Conservation (phyloP, 2,329 filamentous ascomycete species). For the Proliferodiscus dingleyae region DNA sequence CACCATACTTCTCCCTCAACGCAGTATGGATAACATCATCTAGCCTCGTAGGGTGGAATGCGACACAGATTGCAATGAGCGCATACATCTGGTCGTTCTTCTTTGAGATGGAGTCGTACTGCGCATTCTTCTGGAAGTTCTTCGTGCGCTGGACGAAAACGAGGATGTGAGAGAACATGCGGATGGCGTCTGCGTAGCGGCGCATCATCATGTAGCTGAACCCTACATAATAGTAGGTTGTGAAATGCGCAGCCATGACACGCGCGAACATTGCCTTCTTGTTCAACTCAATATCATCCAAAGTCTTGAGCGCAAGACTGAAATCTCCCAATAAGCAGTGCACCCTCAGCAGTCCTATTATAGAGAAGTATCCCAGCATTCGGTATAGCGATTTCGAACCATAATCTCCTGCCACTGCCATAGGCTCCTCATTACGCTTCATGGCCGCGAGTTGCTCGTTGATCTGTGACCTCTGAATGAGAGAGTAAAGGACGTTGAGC, state of each 20-base stretch:
- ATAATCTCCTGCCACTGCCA: constrained; percentile 88
- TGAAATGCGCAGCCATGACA: constrained; percentile 99
- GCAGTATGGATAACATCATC: constrained; percentile 99
- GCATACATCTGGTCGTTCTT: constrained; percentile 99
- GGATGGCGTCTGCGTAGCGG: constrained; percentile 97
- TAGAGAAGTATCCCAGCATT: constrained; percentile 99
- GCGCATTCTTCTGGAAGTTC: constrained; percentile 99
- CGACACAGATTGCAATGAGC: constrained; percentile 96
- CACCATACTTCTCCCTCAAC: constrained; percentile 97
- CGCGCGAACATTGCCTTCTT: constrained; percentile 99
- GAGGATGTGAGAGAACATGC: constrained; percentile 99
- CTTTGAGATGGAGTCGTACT: constrained; percentile 98
- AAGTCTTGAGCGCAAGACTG: constrained; percentile 94
- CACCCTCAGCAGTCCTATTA: constrained; percentile 92
- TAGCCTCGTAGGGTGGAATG: constrained; percentile 92
- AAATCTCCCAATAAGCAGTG: constrained; percentile 97
- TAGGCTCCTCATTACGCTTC: constrained; percentile 88
- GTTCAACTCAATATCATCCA: constrained; percentile 99
- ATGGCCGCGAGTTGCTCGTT: constrained; percentile 93
- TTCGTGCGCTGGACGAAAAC: constrained; percentile 98
- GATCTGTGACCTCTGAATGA: constrained; percentile 97
- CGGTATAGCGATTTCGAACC: constrained; percentile 90
- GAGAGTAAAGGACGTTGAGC: constrained; percentile 97
- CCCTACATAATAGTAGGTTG: constrained; percentile 99
- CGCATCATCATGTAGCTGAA: constrained; percentile 99